A percentile compares a stretch with the other conserved stretches of the same genome.
phyloP scores from a whole-genome alignment of 2,329 filamentous ascomycete species.

The Dothistroma pini region DNA sequence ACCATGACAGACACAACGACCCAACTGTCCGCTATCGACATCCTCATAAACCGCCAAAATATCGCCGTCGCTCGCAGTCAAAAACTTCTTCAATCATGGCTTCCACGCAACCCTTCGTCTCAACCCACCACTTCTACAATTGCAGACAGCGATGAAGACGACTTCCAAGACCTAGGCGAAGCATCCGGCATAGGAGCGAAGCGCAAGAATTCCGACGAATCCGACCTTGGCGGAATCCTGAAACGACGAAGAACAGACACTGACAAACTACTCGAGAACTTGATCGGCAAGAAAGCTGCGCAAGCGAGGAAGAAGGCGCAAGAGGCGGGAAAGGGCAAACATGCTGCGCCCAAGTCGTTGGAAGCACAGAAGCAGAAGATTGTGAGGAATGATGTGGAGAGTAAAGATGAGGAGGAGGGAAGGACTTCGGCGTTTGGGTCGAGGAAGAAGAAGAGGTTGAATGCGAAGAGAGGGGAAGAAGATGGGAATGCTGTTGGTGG shows the following conservation, averaged over 20 bases:
- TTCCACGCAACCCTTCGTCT: conserved; percentile 37
- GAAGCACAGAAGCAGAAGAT: not conserved
- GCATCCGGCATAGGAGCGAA: conserved; percentile 15
- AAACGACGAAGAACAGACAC: conserved; percentile 38
- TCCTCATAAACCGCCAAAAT: conserved; percentile 53
- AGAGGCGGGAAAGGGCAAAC: conserved; percentile 10
- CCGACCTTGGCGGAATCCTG: conserved; percentile 35
- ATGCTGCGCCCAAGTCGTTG: conserved; percentile 7
- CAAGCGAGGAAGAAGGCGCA: conserved; percentile 31
- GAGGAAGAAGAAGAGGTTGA: conserved; percentile 11
- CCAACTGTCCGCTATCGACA: conserved; percentile 37
- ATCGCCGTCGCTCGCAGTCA: conserved; percentile 53
- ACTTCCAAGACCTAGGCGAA: conserved; percentile 41
- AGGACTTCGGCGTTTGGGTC: conserved; percentile 25
- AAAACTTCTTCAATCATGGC: conserved; percentile 54
- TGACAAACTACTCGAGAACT: conserved; percentile 40
- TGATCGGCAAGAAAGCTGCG: conserved; percentile 43
- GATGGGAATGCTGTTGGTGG: conserved; percentile 11
- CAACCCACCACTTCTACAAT: not conserved
- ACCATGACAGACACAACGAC: not conserved
- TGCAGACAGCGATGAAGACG: conserved; percentile 50
- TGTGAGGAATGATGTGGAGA: conserved; percentile 23
- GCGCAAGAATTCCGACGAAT: conserved; percentile 10
- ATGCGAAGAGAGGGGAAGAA: conserved; percentile 1
- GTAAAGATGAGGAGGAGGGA: conserved; percentile 37